phyloP scores from a whole-genome alignment of 805 yeast genomes.

The Lachancea nothofagi region DNA sequence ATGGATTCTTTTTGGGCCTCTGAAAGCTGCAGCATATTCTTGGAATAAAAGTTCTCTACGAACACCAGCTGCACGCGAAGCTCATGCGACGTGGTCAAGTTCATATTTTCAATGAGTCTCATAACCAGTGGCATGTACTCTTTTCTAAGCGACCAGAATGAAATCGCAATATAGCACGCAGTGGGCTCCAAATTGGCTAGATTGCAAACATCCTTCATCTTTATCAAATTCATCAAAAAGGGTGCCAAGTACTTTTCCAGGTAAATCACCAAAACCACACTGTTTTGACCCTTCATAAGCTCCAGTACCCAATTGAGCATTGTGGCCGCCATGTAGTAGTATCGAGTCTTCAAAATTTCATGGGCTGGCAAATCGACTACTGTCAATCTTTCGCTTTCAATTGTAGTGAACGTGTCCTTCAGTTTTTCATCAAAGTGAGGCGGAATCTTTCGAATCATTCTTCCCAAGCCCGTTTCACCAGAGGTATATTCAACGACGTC shows the following conservation, averaged over 20 bases:
- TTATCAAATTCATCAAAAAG: conserved; percentile 56
- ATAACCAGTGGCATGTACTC: conserved; percentile 40
- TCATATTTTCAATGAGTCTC: conserved; percentile 37
- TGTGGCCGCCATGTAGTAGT: conserved; percentile 61
- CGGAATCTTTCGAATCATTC: conserved; percentile 29
- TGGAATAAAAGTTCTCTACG: conserved; percentile 63
- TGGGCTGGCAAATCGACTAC: conserved; percentile 42
- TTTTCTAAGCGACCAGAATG: conserved; percentile 42
- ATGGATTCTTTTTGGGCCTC: conserved; percentile 43
- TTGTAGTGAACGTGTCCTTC: conserved; percentile 39
- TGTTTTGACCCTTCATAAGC: conserved; percentile 48
- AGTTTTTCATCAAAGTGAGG: conserved; percentile 35
- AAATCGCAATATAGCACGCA: conserved; percentile 40
- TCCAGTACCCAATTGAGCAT: conserved; percentile 54
- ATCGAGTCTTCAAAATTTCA: conserved; percentile 52
- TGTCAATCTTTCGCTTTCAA: conserved; percentile 37
- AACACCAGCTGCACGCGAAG: conserved; percentile 60
- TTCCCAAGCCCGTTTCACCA: conserved; percentile 33
- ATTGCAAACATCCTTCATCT: conserved; percentile 76
- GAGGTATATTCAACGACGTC: conserved; percentile 12
- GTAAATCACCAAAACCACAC: conserved; percentile 48
- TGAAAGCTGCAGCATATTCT: conserved; percentile 54
- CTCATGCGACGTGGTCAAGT: conserved; percentile 52
- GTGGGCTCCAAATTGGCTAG: conserved; percentile 56
- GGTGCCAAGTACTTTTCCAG: conserved; percentile 56